Percentiles rank a stretch among this genome's conserved stretches.
phyloP scores from a whole-genome alignment of 345 rosid genomes.

The Citrus sp. region DNA sequence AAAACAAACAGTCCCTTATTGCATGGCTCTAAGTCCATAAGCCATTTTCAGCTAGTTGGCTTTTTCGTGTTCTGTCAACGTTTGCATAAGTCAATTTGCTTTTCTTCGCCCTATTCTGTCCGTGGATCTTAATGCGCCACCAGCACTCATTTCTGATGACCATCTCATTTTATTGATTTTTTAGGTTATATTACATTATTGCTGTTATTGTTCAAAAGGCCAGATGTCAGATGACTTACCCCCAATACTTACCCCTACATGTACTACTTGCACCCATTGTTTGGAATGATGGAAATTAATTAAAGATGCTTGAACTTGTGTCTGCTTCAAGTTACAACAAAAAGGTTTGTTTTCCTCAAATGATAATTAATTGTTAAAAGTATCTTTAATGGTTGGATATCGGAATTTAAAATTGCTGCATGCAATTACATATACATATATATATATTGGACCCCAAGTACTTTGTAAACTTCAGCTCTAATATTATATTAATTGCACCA shows the following conservation, averaged over 20 bases:
- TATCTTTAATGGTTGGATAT: not conserved
- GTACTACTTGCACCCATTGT: not conserved
- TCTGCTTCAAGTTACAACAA: slow-evolving; percentile 6
- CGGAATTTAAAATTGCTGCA: not conserved
- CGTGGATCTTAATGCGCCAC: not conserved
- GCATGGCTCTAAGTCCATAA: slow-evolving; percentile 30
- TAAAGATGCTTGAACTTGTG: slow-evolving; percentile 5
- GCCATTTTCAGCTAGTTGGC: not conserved
- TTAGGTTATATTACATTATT: not conserved
- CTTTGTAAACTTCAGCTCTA: too few relatives aligned
- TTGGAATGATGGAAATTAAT: not conserved
- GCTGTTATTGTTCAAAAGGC: not conserved
- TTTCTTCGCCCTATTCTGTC: not conserved
- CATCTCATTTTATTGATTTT: not conserved
- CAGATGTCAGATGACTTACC: not conserved
- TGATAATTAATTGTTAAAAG: not conserved
- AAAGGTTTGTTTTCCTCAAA: not conserved
- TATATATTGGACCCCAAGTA: too few relatives aligned
- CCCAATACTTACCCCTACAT: too few relatives aligned
- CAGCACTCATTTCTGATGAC: not conserved
- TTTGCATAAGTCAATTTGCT: slow-evolving; percentile 13
- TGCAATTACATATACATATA: not conserved
- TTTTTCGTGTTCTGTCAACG: not conserved
- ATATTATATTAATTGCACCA: too few relatives aligned
- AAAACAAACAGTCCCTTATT: slow-evolving; percentile 12